These are phyloP conservation scores for Candida vartiovaarae DNA, from an alignment of 805 yeast species.

Conservation along the genomic window DNA sequence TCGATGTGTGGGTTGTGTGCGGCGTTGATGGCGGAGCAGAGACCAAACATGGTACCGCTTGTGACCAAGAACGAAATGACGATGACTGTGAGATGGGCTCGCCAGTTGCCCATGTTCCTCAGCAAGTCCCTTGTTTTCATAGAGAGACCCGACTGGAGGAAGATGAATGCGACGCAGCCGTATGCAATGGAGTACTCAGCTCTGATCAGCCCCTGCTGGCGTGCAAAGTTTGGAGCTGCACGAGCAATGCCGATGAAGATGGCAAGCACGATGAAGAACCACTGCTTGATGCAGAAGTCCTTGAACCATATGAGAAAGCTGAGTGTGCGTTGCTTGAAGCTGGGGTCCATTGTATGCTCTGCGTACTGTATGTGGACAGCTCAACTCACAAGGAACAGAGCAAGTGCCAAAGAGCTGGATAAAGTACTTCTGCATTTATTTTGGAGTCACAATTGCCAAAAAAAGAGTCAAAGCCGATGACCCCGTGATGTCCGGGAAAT, in stretches of 20 bases:
- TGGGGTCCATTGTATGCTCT: too few species aligned
- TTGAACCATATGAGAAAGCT: slow-evolving; percentile 1
- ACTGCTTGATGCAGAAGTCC: slow-evolving; percentile 34
- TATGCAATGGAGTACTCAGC: slow-evolving; percentile 76
- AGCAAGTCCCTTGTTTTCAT: slow-evolving; percentile 60
- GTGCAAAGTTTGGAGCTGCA: slow-evolving; percentile 75
- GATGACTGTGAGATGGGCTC: slow-evolving; percentile 72
- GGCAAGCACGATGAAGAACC: slow-evolving; percentile 74
- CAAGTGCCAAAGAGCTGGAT: too few species aligned
- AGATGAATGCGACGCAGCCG: slow-evolving; percentile 82
- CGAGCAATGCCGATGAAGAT: slow-evolving; percentile 69
- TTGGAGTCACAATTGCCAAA: too few species aligned
- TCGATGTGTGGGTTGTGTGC: slow-evolving; percentile 56
- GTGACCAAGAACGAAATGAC: slow-evolving; percentile 66
- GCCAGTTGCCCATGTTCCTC: slow-evolving; percentile 65
- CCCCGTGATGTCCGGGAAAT: too few species aligned
- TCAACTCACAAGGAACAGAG: too few species aligned
- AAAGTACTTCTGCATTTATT: too few species aligned
- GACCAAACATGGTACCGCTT: slow-evolving; percentile 63
- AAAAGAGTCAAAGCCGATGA: too few species aligned
- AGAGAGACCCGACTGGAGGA: slow-evolving; percentile 72
- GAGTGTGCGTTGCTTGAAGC: not conserved
- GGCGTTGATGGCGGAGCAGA: slow-evolving; percentile 56
- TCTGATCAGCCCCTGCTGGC: slow-evolving; percentile 69
- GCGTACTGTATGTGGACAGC: too few species aligned